phyloP scores from a whole-genome alignment of 192 early-diverging fungal species.

The Umbelopsis ramanniana region DNA sequence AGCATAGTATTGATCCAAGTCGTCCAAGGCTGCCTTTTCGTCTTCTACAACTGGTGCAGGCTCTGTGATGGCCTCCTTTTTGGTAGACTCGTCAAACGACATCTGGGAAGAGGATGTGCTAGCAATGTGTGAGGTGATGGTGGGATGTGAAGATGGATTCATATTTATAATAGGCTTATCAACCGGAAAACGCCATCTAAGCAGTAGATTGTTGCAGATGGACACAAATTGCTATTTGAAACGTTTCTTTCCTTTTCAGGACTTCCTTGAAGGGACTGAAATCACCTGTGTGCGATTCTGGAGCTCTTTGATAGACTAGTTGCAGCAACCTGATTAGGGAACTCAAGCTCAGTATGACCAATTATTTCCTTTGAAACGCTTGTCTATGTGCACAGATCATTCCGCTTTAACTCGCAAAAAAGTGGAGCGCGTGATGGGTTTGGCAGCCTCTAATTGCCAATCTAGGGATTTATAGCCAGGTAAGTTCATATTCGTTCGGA shows the following conservation, averaged over 20 bases:
- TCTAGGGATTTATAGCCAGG: constrained; percentile 2
- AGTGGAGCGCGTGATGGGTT: neutral
- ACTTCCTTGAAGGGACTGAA: neutral
- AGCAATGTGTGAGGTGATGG: too few relatives aligned
- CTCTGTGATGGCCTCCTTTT: neutral
- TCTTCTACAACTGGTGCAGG: neutral
- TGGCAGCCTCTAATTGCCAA: neutral
- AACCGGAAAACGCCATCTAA: constrained; percentile 2
- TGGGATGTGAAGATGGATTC: neutral
- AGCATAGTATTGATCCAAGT: constrained; percentile 13
- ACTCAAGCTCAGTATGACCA: neutral
- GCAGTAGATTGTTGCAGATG: neutral
- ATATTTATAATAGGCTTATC: constrained; percentile 10
- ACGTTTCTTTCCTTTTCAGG: constrained; percentile 20
- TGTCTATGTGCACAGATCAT: constrained; percentile 1
- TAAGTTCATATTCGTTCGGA: neutral
- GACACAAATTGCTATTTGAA: constrained; percentile 6
- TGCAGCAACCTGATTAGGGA: neutral
- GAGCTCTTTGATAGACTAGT: neutral
- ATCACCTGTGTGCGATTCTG: neutral
- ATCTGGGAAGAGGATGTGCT: neutral
- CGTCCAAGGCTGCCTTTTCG: constrained; percentile 9
- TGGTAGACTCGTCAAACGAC: neutral
- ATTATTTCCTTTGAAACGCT: neutral
- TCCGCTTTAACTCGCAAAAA: neutral